A percentile compares a stretch with the other conserved stretches of the same genome.
phyloP scores from a whole-genome alignment of 768 basidiomycete species.

The Boletus pseudo-olivaceus region DNA sequence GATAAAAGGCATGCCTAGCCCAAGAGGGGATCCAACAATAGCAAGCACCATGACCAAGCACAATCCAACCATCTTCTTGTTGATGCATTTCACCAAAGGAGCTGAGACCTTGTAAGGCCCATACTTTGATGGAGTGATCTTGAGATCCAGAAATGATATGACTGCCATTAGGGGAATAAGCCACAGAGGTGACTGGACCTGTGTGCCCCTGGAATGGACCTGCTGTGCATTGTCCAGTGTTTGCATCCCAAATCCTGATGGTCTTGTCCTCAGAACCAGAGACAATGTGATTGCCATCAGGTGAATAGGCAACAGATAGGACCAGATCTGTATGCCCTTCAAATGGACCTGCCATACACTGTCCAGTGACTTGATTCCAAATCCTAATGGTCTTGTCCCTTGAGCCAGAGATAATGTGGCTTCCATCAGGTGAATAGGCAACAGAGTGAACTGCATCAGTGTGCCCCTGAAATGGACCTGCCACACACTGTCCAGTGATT shows the following conservation, averaged over 20 bases:
- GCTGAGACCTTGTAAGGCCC: background rate
- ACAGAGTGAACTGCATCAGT: conserved; percentile 15
- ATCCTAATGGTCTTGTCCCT: conserved; percentile 22
- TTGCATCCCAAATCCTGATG: conserved; percentile 17
- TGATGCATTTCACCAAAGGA: conserved; percentile 4
- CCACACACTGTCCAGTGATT: conserved; percentile 10
- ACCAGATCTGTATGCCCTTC: conserved; percentile 17
- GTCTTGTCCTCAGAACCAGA: conserved; percentile 18
- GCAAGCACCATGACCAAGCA: conserved; percentile 3
- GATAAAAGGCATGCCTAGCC: conserved; percentile 16
- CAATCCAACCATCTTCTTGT: conserved; percentile 16
- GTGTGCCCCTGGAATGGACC: conserved; percentile 16
- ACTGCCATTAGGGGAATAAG: conserved; percentile 18
- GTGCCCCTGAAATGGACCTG: conserved; percentile 19
- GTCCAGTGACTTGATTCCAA: conserved; percentile 16
- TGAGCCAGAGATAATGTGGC: conserved; percentile 24
- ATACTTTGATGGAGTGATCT: conserved; percentile 13
- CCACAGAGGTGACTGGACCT: conserved; percentile 1
- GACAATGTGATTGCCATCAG: conserved; percentile 13
- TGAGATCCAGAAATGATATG: conserved; percentile 14
- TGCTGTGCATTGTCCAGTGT: conserved; percentile 12
- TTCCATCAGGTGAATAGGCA: conserved; percentile 22
- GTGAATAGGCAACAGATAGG: conserved; percentile 16
- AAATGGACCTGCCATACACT: conserved; percentile 18
- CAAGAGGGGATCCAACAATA: conserved; percentile 21